These are phyloP conservation scores for Yamadazyma atlantica DNA, from an alignment of 1,139 yeast genomes.

Conservation along the genomic window DNA sequence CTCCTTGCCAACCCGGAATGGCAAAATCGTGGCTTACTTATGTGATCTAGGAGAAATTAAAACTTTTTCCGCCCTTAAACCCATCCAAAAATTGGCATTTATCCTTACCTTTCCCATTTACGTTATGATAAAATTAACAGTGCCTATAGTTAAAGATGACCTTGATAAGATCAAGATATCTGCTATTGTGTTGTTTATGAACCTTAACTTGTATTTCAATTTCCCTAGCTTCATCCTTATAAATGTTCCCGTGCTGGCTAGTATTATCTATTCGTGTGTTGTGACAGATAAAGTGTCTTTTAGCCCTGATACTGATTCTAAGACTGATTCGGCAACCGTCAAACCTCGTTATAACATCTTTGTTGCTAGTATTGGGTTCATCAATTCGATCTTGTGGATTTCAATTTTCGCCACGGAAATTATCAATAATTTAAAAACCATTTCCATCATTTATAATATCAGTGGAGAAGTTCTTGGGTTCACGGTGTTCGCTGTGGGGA, in stretches of 20 bases:
- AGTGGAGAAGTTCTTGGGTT: conserved; percentile 82
- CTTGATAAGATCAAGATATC: conserved; percentile 4
- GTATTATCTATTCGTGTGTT: neutral
- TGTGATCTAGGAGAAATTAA: neutral
- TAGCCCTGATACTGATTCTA: neutral
- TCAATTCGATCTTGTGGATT: conserved; percentile 69
- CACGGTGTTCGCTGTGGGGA: conserved; percentile 89
- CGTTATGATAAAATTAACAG: conserved; percentile 8
- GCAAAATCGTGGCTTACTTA: neutral
- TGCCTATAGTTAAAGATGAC: conserved; percentile 7
- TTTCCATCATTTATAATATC: conserved; percentile 60
- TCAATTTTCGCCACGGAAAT: conserved; percentile 76
- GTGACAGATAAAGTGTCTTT: neutral
- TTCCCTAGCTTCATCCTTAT: conserved; percentile 1
- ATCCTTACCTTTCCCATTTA: conserved; percentile 9
- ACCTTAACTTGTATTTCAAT: conserved; percentile 8
- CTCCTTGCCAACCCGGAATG: neutral
- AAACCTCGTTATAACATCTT: conserved; percentile 3
- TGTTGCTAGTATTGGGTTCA: conserved; percentile 57
- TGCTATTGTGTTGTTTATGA: conserved; percentile 7
- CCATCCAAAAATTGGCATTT: conserved; percentile 4
- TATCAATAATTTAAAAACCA: conserved; percentile 62
- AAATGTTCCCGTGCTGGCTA: neutral
- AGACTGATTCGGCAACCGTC: neutral
- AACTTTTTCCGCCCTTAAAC: neutral